phyloP scores from a whole-genome alignment of 768 basidiomycete genomes.

The Lentinula edodes region DNA sequence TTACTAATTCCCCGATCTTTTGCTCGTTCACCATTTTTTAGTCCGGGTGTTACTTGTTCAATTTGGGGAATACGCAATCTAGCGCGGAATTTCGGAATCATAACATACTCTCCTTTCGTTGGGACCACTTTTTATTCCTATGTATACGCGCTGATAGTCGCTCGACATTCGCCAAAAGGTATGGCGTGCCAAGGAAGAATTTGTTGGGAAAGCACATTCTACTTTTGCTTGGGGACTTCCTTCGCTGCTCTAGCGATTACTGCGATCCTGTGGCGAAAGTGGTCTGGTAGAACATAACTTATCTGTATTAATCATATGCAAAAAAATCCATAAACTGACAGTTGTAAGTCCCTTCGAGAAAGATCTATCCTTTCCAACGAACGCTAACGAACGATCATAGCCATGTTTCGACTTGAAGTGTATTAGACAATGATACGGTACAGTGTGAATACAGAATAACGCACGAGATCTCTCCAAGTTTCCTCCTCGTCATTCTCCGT shows the following conservation, averaged over 20 bases:
- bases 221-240: slow-evolving; percentile 37
- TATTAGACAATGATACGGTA: background rate
- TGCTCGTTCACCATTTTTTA: slow-evolving; percentile 18
- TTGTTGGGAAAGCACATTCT: slow-evolving; percentile 70
- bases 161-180: slow-evolving; percentile 36
- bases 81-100: slow-evolving; percentile 71
- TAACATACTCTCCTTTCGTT: slow-evolving; percentile 71
- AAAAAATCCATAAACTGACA: background rate
- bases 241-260: slow-evolving; percentile 38
- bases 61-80: slow-evolving; percentile 68
- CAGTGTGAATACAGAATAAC: slow-evolving; percentile 11
- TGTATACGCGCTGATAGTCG: slow-evolving; percentile 67
- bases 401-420: background rate
- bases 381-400: background rate
- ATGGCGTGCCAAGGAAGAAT: slow-evolving; percentile 47
- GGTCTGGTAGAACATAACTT: slow-evolving; percentile 52
- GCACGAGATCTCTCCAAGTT: slow-evolving; percentile 77
- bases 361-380: background rate
- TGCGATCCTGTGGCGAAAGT: slow-evolving; percentile 54
- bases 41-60: slow-evolving; percentile 65
- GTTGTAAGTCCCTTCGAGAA: background rate
- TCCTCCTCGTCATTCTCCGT: slow-evolving; percentile 81
- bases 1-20: background rate
- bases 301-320: background rate
- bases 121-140: slow-evolving; percentile 77